Conservation (phyloP, 495 filamentous ascomycete genomes). For the Hypoxylon subgilvum region DNA sequence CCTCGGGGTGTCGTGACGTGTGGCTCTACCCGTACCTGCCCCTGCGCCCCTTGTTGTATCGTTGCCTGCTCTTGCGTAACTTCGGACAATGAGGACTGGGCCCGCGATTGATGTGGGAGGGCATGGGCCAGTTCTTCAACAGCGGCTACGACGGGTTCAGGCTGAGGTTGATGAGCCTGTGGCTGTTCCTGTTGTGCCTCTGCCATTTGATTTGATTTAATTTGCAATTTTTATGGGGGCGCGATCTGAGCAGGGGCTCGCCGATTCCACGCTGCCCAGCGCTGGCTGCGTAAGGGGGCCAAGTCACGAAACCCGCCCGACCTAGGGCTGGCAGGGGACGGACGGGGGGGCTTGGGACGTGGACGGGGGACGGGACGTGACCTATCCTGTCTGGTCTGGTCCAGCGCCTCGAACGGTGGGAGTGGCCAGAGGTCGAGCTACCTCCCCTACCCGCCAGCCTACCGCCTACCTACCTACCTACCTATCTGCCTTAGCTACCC, state of each 20-base stretch:
- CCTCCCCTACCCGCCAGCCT: slow-evolving; percentile 4
- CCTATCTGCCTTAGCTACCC: not conserved
- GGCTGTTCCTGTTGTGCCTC: slow-evolving; percentile 46
- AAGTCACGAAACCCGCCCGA: slow-evolving; percentile 40
- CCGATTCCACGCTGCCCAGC: slow-evolving; percentile 39
- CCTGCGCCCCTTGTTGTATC: slow-evolving; percentile 34
- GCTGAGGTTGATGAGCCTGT: slow-evolving; percentile 48
- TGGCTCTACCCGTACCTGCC: slow-evolving; percentile 32
- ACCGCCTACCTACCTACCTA: slow-evolving; percentile 10
- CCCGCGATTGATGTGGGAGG: slow-evolving; percentile 40
- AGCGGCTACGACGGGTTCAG: slow-evolving; percentile 46
- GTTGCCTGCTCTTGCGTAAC: slow-evolving; percentile 38
- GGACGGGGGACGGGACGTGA: slow-evolving; percentile 22
- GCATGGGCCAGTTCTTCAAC: slow-evolving; percentile 45
- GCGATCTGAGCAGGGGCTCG: slow-evolving; percentile 45
- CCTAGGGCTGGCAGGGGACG: slow-evolving; percentile 40
- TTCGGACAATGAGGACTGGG: slow-evolving; percentile 34
- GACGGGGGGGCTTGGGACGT: slow-evolving; percentile 14
- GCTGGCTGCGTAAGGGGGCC: slow-evolving; percentile 44
- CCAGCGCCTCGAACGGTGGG: slow-evolving; percentile 37
- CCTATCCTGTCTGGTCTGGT: slow-evolving; percentile 24
- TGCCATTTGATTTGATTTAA: slow-evolving; percentile 50
- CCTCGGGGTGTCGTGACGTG: slow-evolving; percentile 3
- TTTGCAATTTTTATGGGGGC: slow-evolving; percentile 46
- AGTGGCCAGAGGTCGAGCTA: slow-evolving; percentile 27